Base-by-base conservation (phyloP, 306 rosid genomes). In the Quercus dentata region DNA sequence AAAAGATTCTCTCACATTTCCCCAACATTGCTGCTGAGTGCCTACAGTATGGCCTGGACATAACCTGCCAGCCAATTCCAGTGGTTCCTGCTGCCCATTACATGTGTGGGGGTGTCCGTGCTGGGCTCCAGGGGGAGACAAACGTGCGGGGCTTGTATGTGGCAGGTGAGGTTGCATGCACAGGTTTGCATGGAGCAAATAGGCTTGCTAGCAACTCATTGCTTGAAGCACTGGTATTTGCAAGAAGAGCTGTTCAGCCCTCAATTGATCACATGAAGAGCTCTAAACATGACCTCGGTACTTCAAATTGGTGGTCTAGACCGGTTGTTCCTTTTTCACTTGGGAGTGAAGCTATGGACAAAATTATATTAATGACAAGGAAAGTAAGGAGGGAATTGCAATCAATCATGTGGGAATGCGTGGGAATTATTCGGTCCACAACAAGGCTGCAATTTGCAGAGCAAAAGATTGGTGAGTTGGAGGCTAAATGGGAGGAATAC, bases 41-140 rank as follows among this genome's bases (percentile, higher is more conserved):
- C 80, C 93, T 91, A 76, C 84, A 73, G 44, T 35, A 88, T 70
- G 97, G 97, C 70, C 76, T 95, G 85, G 99, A 95, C 87, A 91
- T 95, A 82, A 92, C 99, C 23, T 77, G 74, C 57, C 85, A 76
- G 80, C 96, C 99, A 33, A 91, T 95, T 78, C 98, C 98, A 0
- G 98, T 92, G 61, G 97, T 92, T 81, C 99, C 99, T 27, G 99
- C 99, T 28, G 94, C 99, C 76, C 99, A 92, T 87, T 95, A 95
- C 87, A 92, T 95, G 86, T 95, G 99, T 72, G 99, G 99, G 56
- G 99, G 98, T 65, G 98, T 92, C 71, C 91, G 91, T 10, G 94
- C 99, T 4, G 95, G 98, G 69, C 99, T 95, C 64, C 88, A 89
- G 33, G 99, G 97, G 49, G 97, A 95, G 88, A 95, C 99, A 6